These are phyloP conservation scores for Rhazya stricta DNA, from an alignment of 257 asterid genomes.

Conservation along the genomic window DNA sequence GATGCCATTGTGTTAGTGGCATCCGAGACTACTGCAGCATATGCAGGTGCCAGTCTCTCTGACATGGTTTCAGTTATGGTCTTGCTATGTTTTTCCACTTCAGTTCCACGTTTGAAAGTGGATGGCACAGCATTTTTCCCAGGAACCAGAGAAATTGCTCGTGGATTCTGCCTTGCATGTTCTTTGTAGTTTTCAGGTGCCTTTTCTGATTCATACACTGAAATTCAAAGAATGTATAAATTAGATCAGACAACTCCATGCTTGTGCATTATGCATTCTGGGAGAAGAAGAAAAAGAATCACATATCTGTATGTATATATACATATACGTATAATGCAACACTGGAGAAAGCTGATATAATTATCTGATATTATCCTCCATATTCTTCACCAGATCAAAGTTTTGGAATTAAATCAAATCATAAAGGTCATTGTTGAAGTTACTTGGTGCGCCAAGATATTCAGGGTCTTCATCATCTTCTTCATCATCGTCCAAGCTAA, in stretches of 20 bases:
- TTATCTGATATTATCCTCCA: no score
- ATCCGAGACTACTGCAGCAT: conserved; percentile 48
- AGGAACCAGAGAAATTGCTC: conserved; percentile 70
- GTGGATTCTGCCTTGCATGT: conserved; percentile 78
- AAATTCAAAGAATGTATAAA: neutral
- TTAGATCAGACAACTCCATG: neutral
- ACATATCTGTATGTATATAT: no score
- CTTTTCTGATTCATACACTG: conserved; percentile 91
- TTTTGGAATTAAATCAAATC: neutral
- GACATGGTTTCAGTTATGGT: conserved; percentile 38
- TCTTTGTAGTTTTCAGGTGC: conserved; percentile 68
- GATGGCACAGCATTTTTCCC: conserved; percentile 44
- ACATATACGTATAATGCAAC: no score
- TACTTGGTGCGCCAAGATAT: conserved; percentile 97
- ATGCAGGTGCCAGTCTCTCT: conserved; percentile 54
- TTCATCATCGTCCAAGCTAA: conserved; percentile 35
- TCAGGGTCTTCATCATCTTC: conserved; percentile 68
- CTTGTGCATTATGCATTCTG: no score
- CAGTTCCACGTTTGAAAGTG: conserved; percentile 16
- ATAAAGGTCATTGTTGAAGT: neutral
- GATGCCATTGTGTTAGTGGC: conserved; percentile 54
- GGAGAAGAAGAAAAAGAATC: no score
- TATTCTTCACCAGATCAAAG: neutral
- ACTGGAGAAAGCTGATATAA: no score
- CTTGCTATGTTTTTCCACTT: conserved; percentile 26